Evolutionary conservation across 495 filamentous ascomycete genomes (phyloP).

Genomic region (Penicillium paradoxum): DNA sequence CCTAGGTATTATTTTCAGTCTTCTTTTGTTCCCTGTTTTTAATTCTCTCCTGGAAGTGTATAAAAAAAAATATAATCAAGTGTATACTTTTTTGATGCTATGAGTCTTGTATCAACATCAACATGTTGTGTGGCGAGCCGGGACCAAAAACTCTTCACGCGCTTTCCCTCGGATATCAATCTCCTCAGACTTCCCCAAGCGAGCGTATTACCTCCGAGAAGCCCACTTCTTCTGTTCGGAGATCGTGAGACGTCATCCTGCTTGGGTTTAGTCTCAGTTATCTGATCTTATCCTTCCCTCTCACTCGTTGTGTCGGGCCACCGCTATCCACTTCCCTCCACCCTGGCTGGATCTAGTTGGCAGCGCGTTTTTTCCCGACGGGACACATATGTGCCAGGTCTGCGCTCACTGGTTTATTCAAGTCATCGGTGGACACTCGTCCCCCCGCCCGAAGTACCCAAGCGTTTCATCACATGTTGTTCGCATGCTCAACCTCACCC

Average conservation of each 20-base stretch:
- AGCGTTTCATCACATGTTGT: conserved; percentile 2
- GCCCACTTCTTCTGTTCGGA: conserved; percentile 11
- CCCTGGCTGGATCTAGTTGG: conserved; percentile 13
- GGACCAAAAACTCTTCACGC: not conserved
- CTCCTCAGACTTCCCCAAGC: conserved; percentile 4
- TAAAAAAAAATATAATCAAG: too few species aligned
- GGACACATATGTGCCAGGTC: not conserved
- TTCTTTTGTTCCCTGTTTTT: too few species aligned
- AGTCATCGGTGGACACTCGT: conserved; percentile 7
- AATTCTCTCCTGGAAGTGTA: too few species aligned
- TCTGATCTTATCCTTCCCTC: conserved; percentile 25
- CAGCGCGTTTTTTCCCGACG: conserved; percentile 10
- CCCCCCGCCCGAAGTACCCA: conserved; percentile 6
- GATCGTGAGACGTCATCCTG: conserved; percentile 21
- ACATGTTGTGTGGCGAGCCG: not conserved
- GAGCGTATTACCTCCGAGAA: conserved; percentile 6
- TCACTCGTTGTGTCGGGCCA: conserved; percentile 20
- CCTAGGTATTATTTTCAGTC: too few species aligned
- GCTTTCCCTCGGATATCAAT: not conserved
- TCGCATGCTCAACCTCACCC: not conserved
- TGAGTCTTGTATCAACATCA: too few species aligned
- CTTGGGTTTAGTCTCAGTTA: conserved; percentile 22
- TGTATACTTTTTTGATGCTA: too few species aligned
- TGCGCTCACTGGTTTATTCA: not conserved
- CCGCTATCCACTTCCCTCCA: conserved; percentile 29